Conservation (phyloP, 2,329 filamentous ascomycete genomes). For the Penicillium janthinellum region DNA sequence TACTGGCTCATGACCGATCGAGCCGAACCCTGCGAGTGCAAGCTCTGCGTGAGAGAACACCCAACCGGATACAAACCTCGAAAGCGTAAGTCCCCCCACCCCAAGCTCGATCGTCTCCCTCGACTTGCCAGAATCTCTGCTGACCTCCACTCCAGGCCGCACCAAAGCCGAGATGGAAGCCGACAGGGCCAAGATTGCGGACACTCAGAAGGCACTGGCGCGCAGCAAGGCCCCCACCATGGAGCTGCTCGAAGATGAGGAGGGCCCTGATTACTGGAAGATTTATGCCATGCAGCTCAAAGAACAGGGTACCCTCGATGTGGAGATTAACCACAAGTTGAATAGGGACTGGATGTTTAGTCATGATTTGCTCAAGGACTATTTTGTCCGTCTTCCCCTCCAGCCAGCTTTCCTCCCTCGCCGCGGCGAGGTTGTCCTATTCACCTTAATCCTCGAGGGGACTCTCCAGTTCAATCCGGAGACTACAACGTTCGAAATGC, state of each 20-base stretch:
- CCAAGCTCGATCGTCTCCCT: neutral
- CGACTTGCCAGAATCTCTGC: neutral
- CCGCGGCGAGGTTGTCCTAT: constrained; percentile 60
- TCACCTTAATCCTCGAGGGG: constrained; percentile 43
- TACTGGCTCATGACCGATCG: constrained; percentile 55
- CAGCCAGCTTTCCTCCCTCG: constrained; percentile 57
- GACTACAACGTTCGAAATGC: constrained; percentile 35
- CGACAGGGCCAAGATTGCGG: neutral
- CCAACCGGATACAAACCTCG: neutral
- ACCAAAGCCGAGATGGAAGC: constrained; percentile 13
- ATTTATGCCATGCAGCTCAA: constrained; percentile 50
- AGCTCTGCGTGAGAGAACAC: constrained; percentile 44
- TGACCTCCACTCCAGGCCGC: constrained; percentile 10
- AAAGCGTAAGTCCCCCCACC: neutral
- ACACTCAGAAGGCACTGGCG: neutral
- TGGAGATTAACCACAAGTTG: constrained; percentile 50
- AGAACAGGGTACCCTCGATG: constrained; percentile 43
- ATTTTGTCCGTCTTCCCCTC: constrained; percentile 46
- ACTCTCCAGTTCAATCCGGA: constrained; percentile 41
- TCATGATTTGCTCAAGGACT: constrained; percentile 43
- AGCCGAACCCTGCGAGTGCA: constrained; percentile 52
- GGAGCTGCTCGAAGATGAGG: constrained; percentile 8
- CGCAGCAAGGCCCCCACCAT: neutral
- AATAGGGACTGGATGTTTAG: constrained; percentile 62
- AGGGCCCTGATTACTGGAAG: constrained; percentile 29